These are phyloP conservation scores for Teratosphaeria pseudoeucalypti DNA, from an alignment of 2,329 filamentous ascomycete genomes.

Conservation along the genomic window DNA sequence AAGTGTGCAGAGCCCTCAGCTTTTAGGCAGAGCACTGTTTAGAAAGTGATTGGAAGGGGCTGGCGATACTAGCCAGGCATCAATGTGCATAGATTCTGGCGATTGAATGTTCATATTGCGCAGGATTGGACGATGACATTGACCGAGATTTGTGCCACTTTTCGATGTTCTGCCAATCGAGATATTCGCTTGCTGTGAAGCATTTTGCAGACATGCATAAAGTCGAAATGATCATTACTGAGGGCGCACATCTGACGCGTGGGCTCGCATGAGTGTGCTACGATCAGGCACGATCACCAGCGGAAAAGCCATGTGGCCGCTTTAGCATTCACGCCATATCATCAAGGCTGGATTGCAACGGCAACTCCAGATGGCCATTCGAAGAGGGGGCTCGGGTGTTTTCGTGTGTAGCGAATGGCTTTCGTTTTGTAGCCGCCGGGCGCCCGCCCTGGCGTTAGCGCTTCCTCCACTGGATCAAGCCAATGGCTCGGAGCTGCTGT, in stretches of 20 bases:
- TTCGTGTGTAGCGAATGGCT: neutral
- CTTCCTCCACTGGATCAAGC: neutral
- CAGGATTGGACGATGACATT: neutral
- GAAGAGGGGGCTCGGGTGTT: neutral
- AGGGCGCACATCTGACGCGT: neutral
- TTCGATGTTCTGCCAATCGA: neutral
- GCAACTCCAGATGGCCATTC: neutral
- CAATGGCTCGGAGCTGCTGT: neutral
- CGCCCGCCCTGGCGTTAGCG: neutral
- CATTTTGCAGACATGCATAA: neutral
- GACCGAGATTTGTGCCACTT: neutral
- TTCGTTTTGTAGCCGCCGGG: neutral
- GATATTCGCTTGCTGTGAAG: neutral
- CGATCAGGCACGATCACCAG: neutral
- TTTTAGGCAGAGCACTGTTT: neutral
- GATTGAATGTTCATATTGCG: neutral
- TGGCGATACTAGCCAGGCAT: neutral
- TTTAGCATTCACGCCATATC: neutral
- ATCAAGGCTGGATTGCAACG: neutral
- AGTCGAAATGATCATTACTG: neutral
- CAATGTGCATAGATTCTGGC: neutral
- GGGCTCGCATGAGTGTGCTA: neutral
- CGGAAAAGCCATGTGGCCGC: neutral
- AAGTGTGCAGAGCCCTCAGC: neutral
- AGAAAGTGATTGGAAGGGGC: neutral